Evolutionary conservation across 257 asterid species (phyloP).

Genomic region (Solanum etuberosum): DNA sequence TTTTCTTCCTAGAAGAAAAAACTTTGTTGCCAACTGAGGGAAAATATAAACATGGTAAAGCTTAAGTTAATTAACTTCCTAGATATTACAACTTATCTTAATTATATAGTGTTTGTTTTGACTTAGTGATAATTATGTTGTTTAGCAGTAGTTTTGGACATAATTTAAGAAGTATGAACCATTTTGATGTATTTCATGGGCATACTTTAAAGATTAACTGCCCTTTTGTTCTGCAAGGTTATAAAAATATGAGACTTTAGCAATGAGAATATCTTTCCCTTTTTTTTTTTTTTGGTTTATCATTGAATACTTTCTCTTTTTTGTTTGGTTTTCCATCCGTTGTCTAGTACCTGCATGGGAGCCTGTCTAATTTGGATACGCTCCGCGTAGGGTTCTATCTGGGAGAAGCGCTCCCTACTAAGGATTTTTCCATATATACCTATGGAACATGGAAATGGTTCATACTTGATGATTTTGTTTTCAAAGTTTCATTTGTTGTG

Average conservation of each 20-base stretch:
- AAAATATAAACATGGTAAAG: background rate
- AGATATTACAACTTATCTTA: background rate
- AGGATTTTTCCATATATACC: background rate
- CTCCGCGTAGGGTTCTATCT: background rate
- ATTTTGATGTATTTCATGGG: background rate
- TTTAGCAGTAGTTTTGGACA: background rate
- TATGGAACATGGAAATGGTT: background rate
- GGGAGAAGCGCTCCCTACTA: background rate
- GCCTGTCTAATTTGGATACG: accelerated
- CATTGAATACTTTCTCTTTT: background rate
- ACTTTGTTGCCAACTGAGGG: background rate
- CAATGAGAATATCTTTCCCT: background rate
- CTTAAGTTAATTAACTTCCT: background rate
- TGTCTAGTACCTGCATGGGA: background rate
- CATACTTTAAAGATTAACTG: background rate
- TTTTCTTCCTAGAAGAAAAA: background rate
- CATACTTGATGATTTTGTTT: background rate
- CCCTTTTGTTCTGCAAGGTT: background rate
- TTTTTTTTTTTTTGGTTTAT: background rate
- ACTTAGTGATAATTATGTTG: background rate
- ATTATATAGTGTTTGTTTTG: background rate
- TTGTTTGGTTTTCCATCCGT: background rate
- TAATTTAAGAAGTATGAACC: background rate
- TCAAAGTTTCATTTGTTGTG: background rate
- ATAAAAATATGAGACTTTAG: background rate